These are phyloP conservation scores for Fagus sylvatica DNA, from an alignment of 306 rosid genomes.

Conservation along the genomic window DNA sequence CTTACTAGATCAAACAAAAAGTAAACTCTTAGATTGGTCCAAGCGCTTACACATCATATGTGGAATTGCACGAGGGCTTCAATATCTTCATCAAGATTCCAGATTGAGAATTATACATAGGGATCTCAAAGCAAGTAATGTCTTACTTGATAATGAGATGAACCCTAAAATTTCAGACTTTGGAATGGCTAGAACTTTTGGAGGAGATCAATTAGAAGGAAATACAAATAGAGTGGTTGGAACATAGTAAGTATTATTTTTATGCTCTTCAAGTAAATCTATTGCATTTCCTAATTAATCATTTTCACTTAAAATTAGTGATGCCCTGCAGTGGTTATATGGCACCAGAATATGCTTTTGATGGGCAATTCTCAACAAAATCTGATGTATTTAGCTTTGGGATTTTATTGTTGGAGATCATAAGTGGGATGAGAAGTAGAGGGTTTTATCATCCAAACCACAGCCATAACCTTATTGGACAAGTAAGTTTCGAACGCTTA, in stretches of 20 bases:
- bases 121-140: conserved; percentile 58
- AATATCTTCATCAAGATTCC: conserved; percentile 61
- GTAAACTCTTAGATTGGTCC: conserved; percentile 30
- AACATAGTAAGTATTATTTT: conserved; percentile 49
- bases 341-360: conserved; percentile 56
- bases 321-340: conserved; percentile 53
- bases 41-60: conserved; percentile 47
- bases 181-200: conserved; percentile 51
- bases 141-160: conserved; percentile 50
- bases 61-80: conserved; percentile 51
- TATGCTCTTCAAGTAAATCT: too few species aligned
- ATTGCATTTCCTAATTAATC: background rate
- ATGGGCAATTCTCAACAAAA: conserved; percentile 53
- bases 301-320: background rate
- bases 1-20: conserved; percentile 31
- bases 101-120: conserved; percentile 55
- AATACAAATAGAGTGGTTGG: conserved; percentile 50
- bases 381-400: conserved; percentile 65
- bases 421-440: conserved; percentile 46
- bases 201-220: conserved; percentile 42
- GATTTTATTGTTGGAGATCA: conserved; percentile 45
- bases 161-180: conserved; percentile 67
- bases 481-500: conserved; percentile 34
- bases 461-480: conserved; percentile 46
- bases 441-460: conserved; percentile 33